Conservation (phyloP, 176 grass and related monocot species). For the Olyra latifolia region DNA sequence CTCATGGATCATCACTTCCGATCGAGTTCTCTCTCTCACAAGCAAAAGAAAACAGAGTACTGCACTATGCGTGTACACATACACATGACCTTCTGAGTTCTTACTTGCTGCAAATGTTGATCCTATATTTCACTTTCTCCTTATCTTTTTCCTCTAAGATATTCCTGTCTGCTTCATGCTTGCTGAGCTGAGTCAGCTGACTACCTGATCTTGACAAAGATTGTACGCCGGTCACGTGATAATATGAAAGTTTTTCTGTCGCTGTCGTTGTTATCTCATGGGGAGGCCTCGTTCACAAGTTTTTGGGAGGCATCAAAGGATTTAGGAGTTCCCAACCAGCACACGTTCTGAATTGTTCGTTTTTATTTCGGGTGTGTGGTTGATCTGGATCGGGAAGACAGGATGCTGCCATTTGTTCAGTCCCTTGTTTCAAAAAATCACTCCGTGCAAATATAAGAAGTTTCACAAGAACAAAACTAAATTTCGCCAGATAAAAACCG, state of each 20-base stretch:
- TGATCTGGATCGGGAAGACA: not conserved
- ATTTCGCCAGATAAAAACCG: too few relatives aligned
- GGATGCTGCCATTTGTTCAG: slow-evolving; percentile 38
- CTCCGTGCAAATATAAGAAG: too few relatives aligned
- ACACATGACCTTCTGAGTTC: not conserved
- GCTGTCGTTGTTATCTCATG: not conserved
- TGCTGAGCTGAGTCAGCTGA: slow-evolving; percentile 4
- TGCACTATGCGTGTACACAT: not conserved
- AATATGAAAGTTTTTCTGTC: not conserved
- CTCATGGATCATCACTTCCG: not conserved
- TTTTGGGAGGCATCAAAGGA: not conserved
- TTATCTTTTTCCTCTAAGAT: not conserved
- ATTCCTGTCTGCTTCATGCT: slow-evolving; percentile 6
- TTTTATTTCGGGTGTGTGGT: not conserved
- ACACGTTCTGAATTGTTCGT: not conserved
- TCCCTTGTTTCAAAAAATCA: not conserved
- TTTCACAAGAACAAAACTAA: too few relatives aligned
- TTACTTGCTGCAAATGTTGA: not conserved
- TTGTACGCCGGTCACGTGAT: not conserved
- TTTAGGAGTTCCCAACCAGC: slow-evolving; percentile 11
- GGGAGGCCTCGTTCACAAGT: not conserved
- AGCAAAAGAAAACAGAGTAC: not conserved
- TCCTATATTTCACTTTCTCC: not conserved
- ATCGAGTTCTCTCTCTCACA: not conserved
- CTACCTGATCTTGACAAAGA: slow-evolving; percentile 1